Base-by-base conservation (phyloP, 1,284 basidiomycete species). In the Sporisorium graminicola region DNA sequence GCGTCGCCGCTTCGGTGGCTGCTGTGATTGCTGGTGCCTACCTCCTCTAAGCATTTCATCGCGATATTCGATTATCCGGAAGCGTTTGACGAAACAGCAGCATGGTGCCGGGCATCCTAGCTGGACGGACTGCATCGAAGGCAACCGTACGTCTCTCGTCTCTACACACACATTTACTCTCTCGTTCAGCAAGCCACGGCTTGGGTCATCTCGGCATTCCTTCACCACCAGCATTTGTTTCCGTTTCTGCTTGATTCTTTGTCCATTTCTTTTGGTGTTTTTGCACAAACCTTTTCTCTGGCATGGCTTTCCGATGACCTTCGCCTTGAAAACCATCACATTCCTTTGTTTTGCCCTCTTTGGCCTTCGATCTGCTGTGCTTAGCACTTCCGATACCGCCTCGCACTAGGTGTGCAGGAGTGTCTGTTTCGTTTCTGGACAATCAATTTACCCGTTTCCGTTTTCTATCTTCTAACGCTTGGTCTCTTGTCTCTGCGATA, bases 21-120 rank as follows among this genome's bases (percentile, higher is more conserved):
- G 74, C 74, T 24, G 63, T 75, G 31, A 40, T 74, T 42, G 79
- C 67, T 18, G 74, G 74, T 50, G 70, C 74, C 52, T 70, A 75
- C 62, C 62, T 79, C 40, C 69, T 81, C 61, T 81, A 77, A 78
- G 14, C 51, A 27, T 44, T 22, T 22, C 50, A 20, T 14, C 33
- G 3, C 26, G 26, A 27, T 20, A 13, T 26, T 18, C 29, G 16
- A 12, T 16, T 24, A 22, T 18, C 24, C 27, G 7, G 24, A 24
- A 47, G 46, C 47, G 27, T 16, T 29, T n/a, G 47, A 49, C 51
- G 22, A n/a, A n/a, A 37, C 51, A 18, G 20, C 26, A 22, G 22
- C 13, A 14, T 27, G 10, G 40, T 42, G 51, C 51, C 27, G 51
- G 31, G 51, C 51, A n/a, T 29, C 0, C 53, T 27, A 18, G 16